Evolutionary conservation across 352 stramenopile genomes (phyloP), one percentile per base, ranked within the genome.

Genomic region (Pythium rishiriense): DNA sequence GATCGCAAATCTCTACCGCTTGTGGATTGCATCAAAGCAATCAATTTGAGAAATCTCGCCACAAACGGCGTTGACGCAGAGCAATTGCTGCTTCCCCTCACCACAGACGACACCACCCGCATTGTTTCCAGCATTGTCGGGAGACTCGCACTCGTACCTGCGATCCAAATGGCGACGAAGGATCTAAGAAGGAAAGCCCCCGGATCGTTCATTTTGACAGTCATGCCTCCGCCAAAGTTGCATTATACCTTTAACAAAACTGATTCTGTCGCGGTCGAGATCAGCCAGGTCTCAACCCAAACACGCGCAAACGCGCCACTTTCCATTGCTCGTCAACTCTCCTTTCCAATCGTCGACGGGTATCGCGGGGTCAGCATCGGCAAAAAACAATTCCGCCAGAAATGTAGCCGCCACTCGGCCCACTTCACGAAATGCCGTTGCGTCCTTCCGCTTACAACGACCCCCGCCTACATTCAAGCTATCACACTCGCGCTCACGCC

Each of bases 401-500:
- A 89, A 33, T 92, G 83, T 37, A 35, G 28, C 25, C 72, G 78
- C 8, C 81, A 92, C 54, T 65, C 74, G n/a, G 41, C 70, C 21
- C 64, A 80, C 2, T 89, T 83, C 61, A 86, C 76, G 15, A 69
- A 77, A 47, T 92, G 83, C 26, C 75, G 81, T 14, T 92, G 83
- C 45, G 73, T 90, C 14, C 63, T 92, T 47, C 76, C 79, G 0
- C 68, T 88, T 21, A 64, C 83, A 5, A 78, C 74, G 8, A 84
- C 78, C 15, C 61, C 81, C 29, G 77, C 76, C 45, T 75, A 88
- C 31, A 60, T 92, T 17, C 78, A 88, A 69, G 57, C 78, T 2
- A 73, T 90, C 33, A 75, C 47, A 8, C 61, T 75, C 46, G 81
- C 81, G 7, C 58, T 90, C 10, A 61, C 50, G 6, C 57, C 68